phyloP scores from a whole-genome alignment of 192 early-diverging fungal species.

The Gryganskiella cystojenkinii region DNA sequence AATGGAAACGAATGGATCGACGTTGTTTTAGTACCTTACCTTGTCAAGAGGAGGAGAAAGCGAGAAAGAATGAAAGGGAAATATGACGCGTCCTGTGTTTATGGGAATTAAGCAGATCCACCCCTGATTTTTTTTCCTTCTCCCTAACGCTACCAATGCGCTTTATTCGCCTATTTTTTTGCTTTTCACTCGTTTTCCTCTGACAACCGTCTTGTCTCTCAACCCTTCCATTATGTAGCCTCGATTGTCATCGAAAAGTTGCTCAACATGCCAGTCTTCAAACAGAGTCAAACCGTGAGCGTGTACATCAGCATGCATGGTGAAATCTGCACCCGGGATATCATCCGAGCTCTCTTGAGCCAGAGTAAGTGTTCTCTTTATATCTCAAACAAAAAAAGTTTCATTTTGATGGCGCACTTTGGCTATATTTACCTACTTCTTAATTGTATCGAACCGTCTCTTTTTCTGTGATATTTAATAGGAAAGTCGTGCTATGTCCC shows the following conservation, averaged over 20 bases:
- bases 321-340: slow-evolving; percentile 59
- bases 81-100: too few relatives aligned
- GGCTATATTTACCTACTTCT: too few relatives aligned
- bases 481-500: slow-evolving; percentile 68
- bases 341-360: slow-evolving; percentile 59
- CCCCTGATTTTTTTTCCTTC: too few relatives aligned
- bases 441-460: too few relatives aligned
- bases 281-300: slow-evolving; percentile 57
- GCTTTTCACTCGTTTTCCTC: not conserved
- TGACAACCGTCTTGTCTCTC: too few relatives aligned
- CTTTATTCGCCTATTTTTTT: too few relatives aligned
- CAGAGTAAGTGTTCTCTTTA: slow-evolving; percentile 35
- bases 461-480: slow-evolving; percentile 15
- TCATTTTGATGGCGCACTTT: too few relatives aligned
- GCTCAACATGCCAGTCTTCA: slow-evolving; percentile 36
- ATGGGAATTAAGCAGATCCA: too few relatives aligned
- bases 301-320: slow-evolving; percentile 66
- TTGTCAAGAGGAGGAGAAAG: not conserved
- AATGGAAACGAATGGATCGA: not conserved
- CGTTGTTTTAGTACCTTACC: too few relatives aligned
- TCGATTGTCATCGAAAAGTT: slow-evolving; percentile 53
- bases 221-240: slow-evolving; percentile 6
- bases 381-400: not conserved
- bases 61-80: too few relatives aligned
- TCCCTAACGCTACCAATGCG: too few relatives aligned